Evolutionary conservation across 225 moss, liverwort and hornwort species (phyloP).

Genomic region (Pseudisothecium myosuroides): DNA sequence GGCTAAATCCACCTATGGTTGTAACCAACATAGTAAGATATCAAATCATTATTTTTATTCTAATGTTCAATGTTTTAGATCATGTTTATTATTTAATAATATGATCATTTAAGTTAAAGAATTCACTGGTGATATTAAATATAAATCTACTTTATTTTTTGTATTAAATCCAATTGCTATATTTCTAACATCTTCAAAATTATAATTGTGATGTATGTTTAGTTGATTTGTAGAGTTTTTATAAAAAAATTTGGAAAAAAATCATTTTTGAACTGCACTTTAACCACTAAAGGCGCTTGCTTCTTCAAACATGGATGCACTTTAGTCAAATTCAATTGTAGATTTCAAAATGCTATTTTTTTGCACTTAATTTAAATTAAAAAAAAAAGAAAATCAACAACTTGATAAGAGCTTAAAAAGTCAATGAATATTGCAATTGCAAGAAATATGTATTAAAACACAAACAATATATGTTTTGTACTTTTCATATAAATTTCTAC

Average conservation of each 20-base stretch:
- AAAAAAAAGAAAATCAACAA: fast-evolving
- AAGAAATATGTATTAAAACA: too few species aligned
- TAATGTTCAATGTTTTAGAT: background rate
- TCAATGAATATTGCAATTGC: background rate
- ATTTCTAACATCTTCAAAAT: background rate
- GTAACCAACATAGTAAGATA: background rate
- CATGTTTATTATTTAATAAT: too few species aligned
- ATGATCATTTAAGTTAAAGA: too few species aligned
- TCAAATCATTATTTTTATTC: background rate
- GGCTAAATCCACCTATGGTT: conserved; percentile 9
- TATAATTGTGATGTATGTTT: background rate
- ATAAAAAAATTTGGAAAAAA: background rate
- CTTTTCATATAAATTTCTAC: too few species aligned
- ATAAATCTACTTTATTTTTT: background rate
- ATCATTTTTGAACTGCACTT: too few species aligned
- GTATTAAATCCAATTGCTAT: background rate
- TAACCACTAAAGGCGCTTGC: too few species aligned
- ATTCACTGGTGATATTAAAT: background rate
- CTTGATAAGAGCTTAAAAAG: too few species aligned
- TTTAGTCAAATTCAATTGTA: background rate
- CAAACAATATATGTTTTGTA: fast-evolving
- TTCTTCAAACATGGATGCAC: background rate
- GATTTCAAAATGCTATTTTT: background rate
- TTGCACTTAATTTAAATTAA: background rate
- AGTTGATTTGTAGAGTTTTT: background rate